These are phyloP conservation scores for Apiospora rasikravindrae DNA, from an alignment of 2,329 filamentous ascomycete genomes.

Conservation along the genomic window DNA sequence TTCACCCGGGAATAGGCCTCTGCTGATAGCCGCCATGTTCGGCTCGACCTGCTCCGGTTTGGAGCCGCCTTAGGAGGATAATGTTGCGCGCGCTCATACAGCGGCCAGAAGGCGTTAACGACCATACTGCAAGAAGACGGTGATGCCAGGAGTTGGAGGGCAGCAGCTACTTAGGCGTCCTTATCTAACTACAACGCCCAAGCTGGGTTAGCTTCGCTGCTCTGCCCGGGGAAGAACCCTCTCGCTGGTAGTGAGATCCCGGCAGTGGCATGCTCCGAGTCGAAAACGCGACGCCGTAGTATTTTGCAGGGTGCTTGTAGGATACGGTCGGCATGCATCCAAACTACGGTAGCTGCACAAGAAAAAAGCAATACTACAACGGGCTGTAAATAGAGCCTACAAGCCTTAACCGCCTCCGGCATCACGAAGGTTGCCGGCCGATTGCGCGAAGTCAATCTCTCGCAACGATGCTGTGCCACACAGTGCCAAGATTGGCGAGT, in stretches of 20 bases:
- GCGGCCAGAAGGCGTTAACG: too few species aligned
- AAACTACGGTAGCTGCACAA: background rate
- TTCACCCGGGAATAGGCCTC: background rate
- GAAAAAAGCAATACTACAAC: background rate
- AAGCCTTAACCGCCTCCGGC: background rate
- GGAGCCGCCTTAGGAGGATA: background rate
- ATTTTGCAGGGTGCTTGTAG: background rate
- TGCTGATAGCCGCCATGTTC: background rate
- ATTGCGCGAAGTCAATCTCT: background rate
- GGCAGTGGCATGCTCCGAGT: too few species aligned
- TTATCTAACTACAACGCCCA: too few species aligned
- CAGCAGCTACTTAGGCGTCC: too few species aligned
- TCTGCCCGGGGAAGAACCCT: too few species aligned
- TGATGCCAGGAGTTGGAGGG: too few species aligned
- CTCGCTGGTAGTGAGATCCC: too few species aligned
- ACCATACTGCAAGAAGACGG: too few species aligned
- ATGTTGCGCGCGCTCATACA: too few species aligned
- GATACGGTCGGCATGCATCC: background rate
- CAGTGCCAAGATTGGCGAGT: background rate
- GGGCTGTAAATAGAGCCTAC: background rate
- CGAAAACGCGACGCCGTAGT: background rate
- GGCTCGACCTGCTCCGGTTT: background rate
- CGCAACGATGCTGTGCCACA: background rate
- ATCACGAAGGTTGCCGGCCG: conserved; percentile 1
- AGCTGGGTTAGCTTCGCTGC: too few species aligned